Conservation (phyloP, 345 rosid species). For the Syzygium aromaticum region DNA sequence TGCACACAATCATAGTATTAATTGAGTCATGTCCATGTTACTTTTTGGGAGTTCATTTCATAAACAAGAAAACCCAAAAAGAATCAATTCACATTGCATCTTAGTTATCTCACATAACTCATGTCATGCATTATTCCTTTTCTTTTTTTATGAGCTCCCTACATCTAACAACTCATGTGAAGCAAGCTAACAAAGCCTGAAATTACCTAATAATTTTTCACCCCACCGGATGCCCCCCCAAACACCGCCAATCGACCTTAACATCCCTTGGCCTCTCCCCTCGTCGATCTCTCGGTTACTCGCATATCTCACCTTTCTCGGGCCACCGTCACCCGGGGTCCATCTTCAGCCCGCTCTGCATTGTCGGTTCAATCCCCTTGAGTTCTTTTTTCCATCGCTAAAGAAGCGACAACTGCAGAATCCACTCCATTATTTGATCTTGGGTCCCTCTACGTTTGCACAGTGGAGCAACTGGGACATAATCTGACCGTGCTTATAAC, state of each 20-base stretch:
- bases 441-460: background rate
- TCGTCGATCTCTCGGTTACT: no score
- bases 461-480: no score
- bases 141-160: no score
- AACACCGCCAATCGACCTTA: background rate
- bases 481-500: no score
- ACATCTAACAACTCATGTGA: no score
- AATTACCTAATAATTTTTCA: no score
- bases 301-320: background rate
- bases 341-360: rapidly evolving
- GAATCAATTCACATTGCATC: background rate
- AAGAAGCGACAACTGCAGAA: background rate
- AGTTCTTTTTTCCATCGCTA: background rate
- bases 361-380: background rate
- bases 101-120: background rate
- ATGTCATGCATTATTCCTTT: background rate
- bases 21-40: background rate
- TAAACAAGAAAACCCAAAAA: background rate
- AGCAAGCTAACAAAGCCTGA: no score
- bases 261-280: no score
- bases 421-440: background rate
- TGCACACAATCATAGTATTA: no score
- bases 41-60: background rate
- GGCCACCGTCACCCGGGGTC: background rate
- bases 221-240: no score